A percentile compares a stretch with the other conserved stretches of the same genome.
Evolutionary conservation across 176 grass and related monocot species (phyloP).

Genomic region (Typha latifolia): DNA sequence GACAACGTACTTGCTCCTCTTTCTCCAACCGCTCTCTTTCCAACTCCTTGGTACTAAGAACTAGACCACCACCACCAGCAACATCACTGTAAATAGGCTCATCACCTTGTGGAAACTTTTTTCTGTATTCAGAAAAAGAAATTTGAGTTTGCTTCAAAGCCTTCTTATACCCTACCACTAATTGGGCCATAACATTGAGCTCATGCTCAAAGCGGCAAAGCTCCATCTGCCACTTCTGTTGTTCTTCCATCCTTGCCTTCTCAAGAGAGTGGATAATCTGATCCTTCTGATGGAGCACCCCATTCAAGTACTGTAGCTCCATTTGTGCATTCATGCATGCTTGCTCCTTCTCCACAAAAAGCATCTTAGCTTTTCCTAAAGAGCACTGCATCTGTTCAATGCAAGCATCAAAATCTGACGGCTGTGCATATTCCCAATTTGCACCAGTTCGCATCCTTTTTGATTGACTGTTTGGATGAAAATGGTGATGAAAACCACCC

Average conservation of each 20-base stretch:
- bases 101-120: conserved; percentile 43
- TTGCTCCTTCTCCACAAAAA: conserved; percentile 47
- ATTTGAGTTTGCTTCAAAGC: conserved; percentile 35
- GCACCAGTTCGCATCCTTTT: conserved; percentile 37
- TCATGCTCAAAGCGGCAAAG: conserved; percentile 60
- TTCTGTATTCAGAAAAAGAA: conserved; percentile 51
- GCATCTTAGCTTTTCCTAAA: conserved; percentile 36
- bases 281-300: conserved; percentile 51
- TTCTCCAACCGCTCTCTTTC: conserved; percentile 43
- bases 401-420: conserved; percentile 29
- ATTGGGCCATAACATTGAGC: conserved; percentile 57
- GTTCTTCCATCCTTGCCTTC: conserved; percentile 42
- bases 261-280: conserved; percentile 44
- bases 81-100: conserved; percentile 47
- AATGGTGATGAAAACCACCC: conserved; percentile 37
- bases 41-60: conserved; percentile 54
- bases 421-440: conserved; percentile 19
- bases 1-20: conserved; percentile 23
- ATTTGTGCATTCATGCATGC: conserved; percentile 31
- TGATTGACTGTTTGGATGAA: conserved; percentile 39
- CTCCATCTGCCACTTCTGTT: conserved; percentile 50
- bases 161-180: conserved; percentile 45
- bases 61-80: conserved; percentile 49
- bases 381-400: conserved; percentile 29
- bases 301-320: conserved; percentile 35